Evolutionary conservation across 257 asterid genomes (phyloP), one percentile per base, ranked within the genome.

Genomic region (Salvia hispanica): DNA sequence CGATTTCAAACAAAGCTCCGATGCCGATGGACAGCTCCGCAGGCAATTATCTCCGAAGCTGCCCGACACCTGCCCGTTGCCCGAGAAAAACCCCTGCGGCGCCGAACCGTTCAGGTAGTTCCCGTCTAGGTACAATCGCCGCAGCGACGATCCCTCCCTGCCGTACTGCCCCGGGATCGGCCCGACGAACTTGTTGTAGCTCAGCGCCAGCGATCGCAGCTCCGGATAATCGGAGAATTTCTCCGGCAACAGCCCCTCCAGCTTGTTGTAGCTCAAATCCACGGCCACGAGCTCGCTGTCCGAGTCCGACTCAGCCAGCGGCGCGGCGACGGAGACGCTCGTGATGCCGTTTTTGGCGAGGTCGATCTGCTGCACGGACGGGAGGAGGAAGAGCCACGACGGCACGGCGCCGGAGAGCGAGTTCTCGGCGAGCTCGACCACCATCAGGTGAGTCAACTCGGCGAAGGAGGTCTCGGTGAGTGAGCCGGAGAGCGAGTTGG

Each of bases 11-110:
- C 98, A 90, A 65, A 90, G 96, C 53, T 74, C 84, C 91, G 98
- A 92, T 40, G 82, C 68, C 9, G 31, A 64, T 76, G 96, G 98
- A 70, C 98, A 92, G 34, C 46, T 77, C 69, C 68, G 79, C 64
- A 92, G 70, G 70, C 98, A 92, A 58, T 92, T 92, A 74, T 89
- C 98, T 16, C 98, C 97, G 16, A 92, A 61, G 64, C 96, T 89
- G 7, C 98, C 97, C 67, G 89, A 72, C 18, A 86, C 83, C 43
- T 83, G 18, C 43, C 61, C 52, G 4, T 46, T 54, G 46, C 82
- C 82, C 66, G 78, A 64, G 76, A 92, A 86, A 7, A 87, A 76
- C 15, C 85, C 91, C 46, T 69, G 74, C 83, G 98, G 98, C 78
- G 97, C 93, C 6, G 85, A 78, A 31, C 96, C 97, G 66, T 83